Conservation (phyloP, 345 rosid species). For the Citrus sp. region DNA sequence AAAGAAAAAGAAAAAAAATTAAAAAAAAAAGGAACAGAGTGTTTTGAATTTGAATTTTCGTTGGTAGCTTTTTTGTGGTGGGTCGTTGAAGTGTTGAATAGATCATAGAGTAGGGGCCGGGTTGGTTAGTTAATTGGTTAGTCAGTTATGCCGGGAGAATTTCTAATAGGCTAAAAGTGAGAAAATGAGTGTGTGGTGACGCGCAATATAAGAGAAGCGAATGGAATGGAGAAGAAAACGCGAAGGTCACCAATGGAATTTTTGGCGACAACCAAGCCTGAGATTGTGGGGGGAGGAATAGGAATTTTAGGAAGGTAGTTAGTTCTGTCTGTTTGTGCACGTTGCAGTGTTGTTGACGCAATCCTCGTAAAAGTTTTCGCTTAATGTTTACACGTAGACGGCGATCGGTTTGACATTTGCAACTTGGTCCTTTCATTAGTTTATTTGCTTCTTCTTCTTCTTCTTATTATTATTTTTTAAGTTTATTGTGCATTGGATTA, state of each 20-base stretch:
- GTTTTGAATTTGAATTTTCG: not conserved
- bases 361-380: not conserved
- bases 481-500: too few species aligned
- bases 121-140: not conserved
- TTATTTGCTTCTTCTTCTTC: too few species aligned
- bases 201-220: slow-evolving; percentile 37
- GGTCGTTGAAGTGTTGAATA: slow-evolving; percentile 18
- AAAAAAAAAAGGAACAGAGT: not conserved
- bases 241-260: slow-evolving; percentile 25
- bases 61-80: slow-evolving; percentile 8
- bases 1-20: too few species aligned
- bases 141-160: slow-evolving; percentile 2
- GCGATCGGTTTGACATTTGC: not conserved
- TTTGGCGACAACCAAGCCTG: not conserved
- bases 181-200: slow-evolving; percentile 65
- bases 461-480: too few species aligned
- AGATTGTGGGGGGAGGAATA: not conserved
- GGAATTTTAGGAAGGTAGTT: not conserved
- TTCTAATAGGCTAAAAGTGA: not conserved
- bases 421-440: too few species aligned
- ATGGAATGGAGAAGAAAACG: slow-evolving; percentile 20
- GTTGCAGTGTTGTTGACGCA: not conserved
- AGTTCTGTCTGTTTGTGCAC: not conserved
- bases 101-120: slow-evolving; percentile 1
- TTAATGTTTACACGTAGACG: not conserved